Evolutionary conservation across 2,329 filamentous ascomycete species (phyloP).

Genomic region (Fusarium gaditjirri): DNA sequence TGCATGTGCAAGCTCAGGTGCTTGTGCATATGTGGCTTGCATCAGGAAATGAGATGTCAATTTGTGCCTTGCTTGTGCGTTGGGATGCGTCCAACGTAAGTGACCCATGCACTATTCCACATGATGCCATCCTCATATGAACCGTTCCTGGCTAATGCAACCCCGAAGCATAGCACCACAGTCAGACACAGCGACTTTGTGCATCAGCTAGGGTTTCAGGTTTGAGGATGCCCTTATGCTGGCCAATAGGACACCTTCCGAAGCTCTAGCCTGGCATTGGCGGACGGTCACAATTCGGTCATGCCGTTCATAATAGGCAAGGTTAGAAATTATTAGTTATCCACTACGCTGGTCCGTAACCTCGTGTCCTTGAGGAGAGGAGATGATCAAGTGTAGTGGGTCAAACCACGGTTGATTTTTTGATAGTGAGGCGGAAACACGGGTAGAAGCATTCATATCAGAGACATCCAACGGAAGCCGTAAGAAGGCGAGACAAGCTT

Average conservation of each 20-base stretch:
- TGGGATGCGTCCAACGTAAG: conserved; percentile 13
- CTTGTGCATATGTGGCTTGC: conserved; percentile 43
- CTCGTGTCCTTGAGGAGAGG: conserved; percentile 24
- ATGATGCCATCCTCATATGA: conserved; percentile 23
- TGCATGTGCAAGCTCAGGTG: conserved; percentile 23
- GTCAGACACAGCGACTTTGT: conserved; percentile 42
- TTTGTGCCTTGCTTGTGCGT: conserved; percentile 44
- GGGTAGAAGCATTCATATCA: conserved; percentile 24
- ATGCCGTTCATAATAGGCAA: conserved; percentile 39
- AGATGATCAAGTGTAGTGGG: conserved; percentile 32
- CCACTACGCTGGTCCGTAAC: conserved; percentile 32
- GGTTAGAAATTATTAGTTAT: conserved; percentile 29
- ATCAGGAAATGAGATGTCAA: conserved; percentile 42
- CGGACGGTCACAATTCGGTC: conserved; percentile 41
- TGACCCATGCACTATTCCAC: conserved; percentile 29
- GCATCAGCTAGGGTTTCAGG: conserved; percentile 52
- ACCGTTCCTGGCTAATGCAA: conserved; percentile 47
- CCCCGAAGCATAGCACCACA: conserved; percentile 38
- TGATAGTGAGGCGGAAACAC: conserved; percentile 31
- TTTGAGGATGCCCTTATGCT: conserved; percentile 21
- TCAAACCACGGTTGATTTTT: conserved; percentile 9
- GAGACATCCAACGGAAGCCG: conserved; percentile 25
- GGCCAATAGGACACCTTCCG: conserved; percentile 48
- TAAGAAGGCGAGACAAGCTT: conserved; percentile 21
- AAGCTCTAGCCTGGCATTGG: conserved; percentile 27